Evolutionary conservation across 331 rosid genomes (phyloP).

Genomic region (Prunus yedoensis): DNA sequence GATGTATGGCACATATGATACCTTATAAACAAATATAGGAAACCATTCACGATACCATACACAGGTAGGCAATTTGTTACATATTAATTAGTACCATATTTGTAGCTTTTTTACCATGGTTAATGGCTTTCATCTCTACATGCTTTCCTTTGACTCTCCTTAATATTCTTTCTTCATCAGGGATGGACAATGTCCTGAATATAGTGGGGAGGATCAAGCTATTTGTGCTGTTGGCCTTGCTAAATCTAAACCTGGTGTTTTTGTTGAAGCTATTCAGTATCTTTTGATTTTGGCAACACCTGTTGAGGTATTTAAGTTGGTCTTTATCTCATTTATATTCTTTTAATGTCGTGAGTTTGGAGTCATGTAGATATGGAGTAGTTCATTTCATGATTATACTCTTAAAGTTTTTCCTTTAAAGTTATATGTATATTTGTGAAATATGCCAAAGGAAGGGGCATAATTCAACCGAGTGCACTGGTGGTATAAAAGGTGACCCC

Average conservation of each 20-base stretch:
- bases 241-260: slow-evolving; percentile 83
- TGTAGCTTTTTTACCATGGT: neutral
- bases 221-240: slow-evolving; percentile 95
- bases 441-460: too few relatives aligned
- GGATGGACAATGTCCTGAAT: slow-evolving; percentile 99
- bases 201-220: slow-evolving; percentile 93
- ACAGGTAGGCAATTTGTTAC: neutral
- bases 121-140: neutral
- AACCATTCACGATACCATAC: neutral
- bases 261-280: slow-evolving; percentile 92
- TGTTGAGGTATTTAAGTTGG: slow-evolving; percentile 61
- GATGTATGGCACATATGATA: neutral
- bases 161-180: slow-evolving; percentile 42
- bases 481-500: too few relatives aligned
- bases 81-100: neutral
- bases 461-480: too few relatives aligned
- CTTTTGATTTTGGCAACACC: slow-evolving; percentile 87
- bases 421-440: too few relatives aligned
- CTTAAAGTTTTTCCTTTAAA: too few relatives aligned
- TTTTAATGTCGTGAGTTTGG: slow-evolving; percentile 1
- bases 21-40: neutral
- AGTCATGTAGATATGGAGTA: neutral
- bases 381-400: neutral
- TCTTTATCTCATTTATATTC: neutral
- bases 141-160: neutral